Base-by-base conservation (phyloP, 2,329 filamentous ascomycete species). In the Penicillium aurantiogriseum region DNA sequence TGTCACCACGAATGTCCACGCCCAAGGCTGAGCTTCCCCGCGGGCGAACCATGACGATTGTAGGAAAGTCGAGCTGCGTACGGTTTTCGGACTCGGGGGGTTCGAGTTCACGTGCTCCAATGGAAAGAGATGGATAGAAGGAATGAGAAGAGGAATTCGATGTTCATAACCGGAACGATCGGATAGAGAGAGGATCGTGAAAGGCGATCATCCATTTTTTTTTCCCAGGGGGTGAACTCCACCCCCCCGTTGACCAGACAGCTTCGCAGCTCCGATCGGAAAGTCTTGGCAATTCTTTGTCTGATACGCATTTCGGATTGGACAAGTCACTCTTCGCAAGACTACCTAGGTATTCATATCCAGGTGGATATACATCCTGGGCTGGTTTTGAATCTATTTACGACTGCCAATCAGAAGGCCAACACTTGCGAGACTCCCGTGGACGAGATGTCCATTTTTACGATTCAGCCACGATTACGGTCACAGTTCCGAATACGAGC, bases 1-100 rank as follows among this genome's bases (percentile, higher is more conserved):
- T 80, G 61, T 79, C 77, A 43, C 78, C 78, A 57, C 76, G 73
- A 60, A 79, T 79, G 58, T 80, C 77, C 58, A 70, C 77, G 54
- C 77, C 77, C 54, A 80, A 69, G 60, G 75, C 78, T 27, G 77
- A 78, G 56, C 71, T 74, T 63, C 76, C 71, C 60, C 76, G 73
- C 50, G 74, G 69, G 58, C 77, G 75, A 62, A 69, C 67, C 76
- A 77, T 77, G 45, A 42, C 19, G 42, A 46, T 15, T 36, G 19
- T 46, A 25, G 19, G 19, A 47, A 47, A 17, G 15, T 25, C 27
- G 27, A 47, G 29, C 45, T 46, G 17, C 6, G n/a, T 46, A 33
- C 19, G 19, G 31, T 47, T 23, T 46, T 45, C 19, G 17, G 44
- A 46, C 31, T 36, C 1, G 44, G n/a, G 15, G 38, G n/a, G 7